Evolutionary conservation across 1,284 basidiomycete species (phyloP).

Genomic region (Kwoniella shivajii): DNA sequence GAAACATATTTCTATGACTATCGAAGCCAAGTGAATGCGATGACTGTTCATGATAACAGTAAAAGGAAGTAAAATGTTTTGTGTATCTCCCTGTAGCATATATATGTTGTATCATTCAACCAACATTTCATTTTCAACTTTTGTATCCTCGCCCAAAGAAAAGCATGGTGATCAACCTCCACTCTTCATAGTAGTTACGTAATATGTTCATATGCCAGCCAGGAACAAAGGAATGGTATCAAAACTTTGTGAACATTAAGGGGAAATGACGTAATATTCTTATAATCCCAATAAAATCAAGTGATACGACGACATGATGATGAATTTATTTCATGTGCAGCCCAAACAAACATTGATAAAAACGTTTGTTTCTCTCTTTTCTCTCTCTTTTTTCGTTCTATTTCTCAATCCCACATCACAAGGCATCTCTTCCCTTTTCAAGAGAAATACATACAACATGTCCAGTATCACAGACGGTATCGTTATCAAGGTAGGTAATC

Average conservation of each 20-base stretch:
- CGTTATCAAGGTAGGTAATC: conserved; percentile 66
- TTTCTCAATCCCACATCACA: conserved; percentile 7
- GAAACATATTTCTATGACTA: too few relatives aligned
- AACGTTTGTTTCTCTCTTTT: not conserved
- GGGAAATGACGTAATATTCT: conserved; percentile 10
- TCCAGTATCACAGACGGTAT: conserved; percentile 65
- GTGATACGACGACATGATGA: too few relatives aligned
- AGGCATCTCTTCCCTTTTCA: not conserved
- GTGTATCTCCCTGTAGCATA: too few relatives aligned
- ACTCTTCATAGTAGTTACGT: conserved; percentile 4
- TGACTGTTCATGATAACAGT: too few relatives aligned
- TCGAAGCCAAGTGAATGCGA: too few relatives aligned
- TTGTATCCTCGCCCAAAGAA: not conserved
- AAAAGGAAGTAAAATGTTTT: too few relatives aligned
- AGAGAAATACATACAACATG: conserved; percentile 22
- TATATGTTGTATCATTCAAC: not conserved
- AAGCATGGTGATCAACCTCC: conserved; percentile 13
- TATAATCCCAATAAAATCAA: too few relatives aligned
- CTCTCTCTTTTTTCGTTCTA: not conserved
- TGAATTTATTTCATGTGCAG: too few relatives aligned
- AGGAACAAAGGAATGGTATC: conserved; percentile 3
- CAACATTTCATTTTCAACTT: not conserved
- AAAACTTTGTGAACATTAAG: too few relatives aligned
- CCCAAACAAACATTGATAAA: not conserved
- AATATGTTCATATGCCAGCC: not conserved